Base-by-base conservation (phyloP, 1,284 basidiomycete genomes). In the Ustilago cynodontis region DNA sequence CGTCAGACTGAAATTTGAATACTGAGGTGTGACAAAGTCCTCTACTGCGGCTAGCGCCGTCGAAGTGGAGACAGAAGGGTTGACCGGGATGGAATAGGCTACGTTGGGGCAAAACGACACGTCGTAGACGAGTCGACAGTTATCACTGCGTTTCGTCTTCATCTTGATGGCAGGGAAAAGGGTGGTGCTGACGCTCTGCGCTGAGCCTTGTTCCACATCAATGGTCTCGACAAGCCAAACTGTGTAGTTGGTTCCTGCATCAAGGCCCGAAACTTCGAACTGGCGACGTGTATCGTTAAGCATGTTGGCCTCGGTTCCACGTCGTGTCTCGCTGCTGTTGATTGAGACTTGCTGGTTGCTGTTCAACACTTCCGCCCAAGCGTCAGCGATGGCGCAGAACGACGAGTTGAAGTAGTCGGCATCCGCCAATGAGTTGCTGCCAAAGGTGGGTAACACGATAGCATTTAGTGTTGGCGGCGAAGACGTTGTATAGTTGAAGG, bases 61-160 rank as follows among this genome's bases (percentile, higher is more conserved):
- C 2, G 47, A 24, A 1, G 82, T 84, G 2, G 82, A 65, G 35
- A 87, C 71, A 0, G 62, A 50, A 1, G 80, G 80, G 6, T 83
- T 81, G 14, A 86, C 71, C 0, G 87, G 87, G 35, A 87, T 86
- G n/a, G 87, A 79, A 65, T 88, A 88, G 13, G 87, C 87, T 26
- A 88, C 81, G 8, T 81, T 67, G 1, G 87, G 87, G 64, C 87
- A 88, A 60, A 87, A 86, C 4, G 80, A 70, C 16, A 87, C 69
- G 54, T 86, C 80, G 63, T 80, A 82, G 3, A 88, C 65, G 7
- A 88, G 80, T 18, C 86, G 80, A 66, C 87, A 88, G 29, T 82
- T 82, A 24, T 65, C 66, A 35, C 51, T 73, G 50, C 55, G 54
- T 65, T 87, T 87, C 2, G 87, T 87, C 24, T 59, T 43, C 55